Evolutionary conservation across 2,329 filamentous ascomycete species (phyloP), one percentile per base, ranked within the genome.

Genomic region (Trichoderma cornu-damae): DNA sequence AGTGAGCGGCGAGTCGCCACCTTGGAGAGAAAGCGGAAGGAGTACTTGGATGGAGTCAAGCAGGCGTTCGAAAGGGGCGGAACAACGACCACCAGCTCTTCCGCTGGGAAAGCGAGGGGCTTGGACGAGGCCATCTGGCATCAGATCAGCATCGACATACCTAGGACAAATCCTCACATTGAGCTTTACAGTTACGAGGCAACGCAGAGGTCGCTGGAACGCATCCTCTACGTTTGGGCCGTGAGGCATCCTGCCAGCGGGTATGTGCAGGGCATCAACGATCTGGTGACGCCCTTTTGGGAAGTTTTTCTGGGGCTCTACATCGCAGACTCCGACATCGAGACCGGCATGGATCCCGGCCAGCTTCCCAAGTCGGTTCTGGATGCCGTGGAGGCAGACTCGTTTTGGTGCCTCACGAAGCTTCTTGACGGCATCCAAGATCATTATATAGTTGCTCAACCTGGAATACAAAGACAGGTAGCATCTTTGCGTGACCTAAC

Each of bases 71-170:
- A 89, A 61, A 73, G 87, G 61, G 84, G 85, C 2, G 83, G 89
- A 55, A 70, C 65, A 8, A 71, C 63, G 43, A 60, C 65, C 14
- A 64, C 63, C 22, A 55, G 16, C n/a, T 40, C 43, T 30, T 63
- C 77, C 1, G 63, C 73, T 3, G 77, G 79, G 12, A 79, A 80
- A 61, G 70, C 77, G 6, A 75, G 83, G 60, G 93, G 92, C 2
- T 75, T 99, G 16, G 95, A 99, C 65, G 94, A 99, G 75, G 88
- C 90, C n/a, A 86, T 99, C 59, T 99, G 94, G 94, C 94, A 99
- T 75, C 94, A 99, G 69, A 97, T 99, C 73, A 96, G 91, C 72
- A 99, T 99, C 67, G 94, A 99, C 69, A 90, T 97, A 20, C 94
- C 94, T 2, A 85, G 94, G 50, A 99, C 94, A 3, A 97, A 96